Conservation (phyloP, 176 grass and related monocot genomes). For the Urochloa ruziziensis region DNA sequence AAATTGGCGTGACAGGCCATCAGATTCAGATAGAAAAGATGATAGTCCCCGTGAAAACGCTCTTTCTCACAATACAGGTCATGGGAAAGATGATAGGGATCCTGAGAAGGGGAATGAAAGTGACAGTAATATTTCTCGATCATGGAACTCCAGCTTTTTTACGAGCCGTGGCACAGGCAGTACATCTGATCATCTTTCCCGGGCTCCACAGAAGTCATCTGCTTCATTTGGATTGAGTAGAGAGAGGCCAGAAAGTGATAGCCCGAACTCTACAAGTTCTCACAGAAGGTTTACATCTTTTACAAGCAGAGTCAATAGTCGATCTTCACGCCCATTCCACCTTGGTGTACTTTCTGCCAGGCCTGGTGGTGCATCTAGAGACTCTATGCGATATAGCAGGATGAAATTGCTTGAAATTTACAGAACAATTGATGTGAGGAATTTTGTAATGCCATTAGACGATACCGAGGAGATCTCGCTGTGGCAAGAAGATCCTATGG, state of each 20-base stretch:
- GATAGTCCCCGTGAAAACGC: constrained; percentile 47
- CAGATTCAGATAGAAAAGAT: constrained; percentile 52
- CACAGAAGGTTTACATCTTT: constrained; percentile 62
- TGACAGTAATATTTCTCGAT: constrained; percentile 65
- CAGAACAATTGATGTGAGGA: constrained; percentile 61
- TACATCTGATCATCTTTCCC: constrained; percentile 45
- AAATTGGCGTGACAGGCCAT: constrained; percentile 64
- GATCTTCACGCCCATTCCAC: constrained; percentile 45
- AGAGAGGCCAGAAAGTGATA: constrained; percentile 48
- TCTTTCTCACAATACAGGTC: constrained; percentile 28
- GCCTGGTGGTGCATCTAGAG: constrained; percentile 55
- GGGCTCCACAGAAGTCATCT: constrained; percentile 41
- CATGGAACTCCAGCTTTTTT: constrained; percentile 77
- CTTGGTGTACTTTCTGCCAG: constrained; percentile 50
- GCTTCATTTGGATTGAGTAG: constrained; percentile 56
- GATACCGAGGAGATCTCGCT: constrained; percentile 46
- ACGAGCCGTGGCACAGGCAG: constrained; percentile 53
- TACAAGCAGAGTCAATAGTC: constrained; percentile 33
- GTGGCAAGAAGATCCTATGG: constrained; percentile 57
- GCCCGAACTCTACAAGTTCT: constrained; percentile 40
- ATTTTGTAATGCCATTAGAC: constrained; percentile 47
- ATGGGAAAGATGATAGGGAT: constrained; percentile 51
- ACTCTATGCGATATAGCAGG: constrained; percentile 74
- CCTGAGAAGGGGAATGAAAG: constrained; percentile 65
- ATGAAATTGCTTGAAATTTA: constrained; percentile 97